Percentiles rank a stretch among this genome's conserved stretches.
Evolutionary conservation across 176 grass and related monocot species (phyloP).

Genomic region (Triticum turgidum): DNA sequence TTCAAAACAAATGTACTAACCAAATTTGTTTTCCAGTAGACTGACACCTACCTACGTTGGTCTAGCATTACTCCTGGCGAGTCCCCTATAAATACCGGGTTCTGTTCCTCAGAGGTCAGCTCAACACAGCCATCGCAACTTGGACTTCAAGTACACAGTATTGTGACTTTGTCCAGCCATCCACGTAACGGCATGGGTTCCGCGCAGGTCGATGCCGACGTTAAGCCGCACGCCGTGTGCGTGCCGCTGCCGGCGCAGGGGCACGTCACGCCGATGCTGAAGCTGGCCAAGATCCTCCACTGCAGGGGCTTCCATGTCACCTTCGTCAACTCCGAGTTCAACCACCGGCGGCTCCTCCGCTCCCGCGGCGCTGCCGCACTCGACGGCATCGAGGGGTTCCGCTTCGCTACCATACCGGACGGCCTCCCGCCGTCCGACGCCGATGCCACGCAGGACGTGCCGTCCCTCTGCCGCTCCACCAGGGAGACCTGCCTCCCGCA

Average conservation of each 20-base stretch:
- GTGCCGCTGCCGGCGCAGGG: constrained; percentile 55
- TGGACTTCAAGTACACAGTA: background rate
- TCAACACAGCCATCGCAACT: background rate
- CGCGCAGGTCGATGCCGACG: background rate
- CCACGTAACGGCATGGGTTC: constrained; percentile 32
- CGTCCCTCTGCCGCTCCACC: constrained; percentile 31
- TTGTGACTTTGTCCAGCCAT: background rate
- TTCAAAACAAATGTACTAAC: too few species aligned
- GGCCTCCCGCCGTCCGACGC: constrained; percentile 47
- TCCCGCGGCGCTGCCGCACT: constrained; percentile 30
- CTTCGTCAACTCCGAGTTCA: constrained; percentile 71
- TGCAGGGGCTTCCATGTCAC: constrained; percentile 57
- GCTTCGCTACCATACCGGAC: constrained; percentile 53
- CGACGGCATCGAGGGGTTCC: constrained; percentile 31
- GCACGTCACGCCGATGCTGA: constrained; percentile 67
- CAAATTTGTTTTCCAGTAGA: too few species aligned
- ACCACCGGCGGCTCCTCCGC: constrained; percentile 45
- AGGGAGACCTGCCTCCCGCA: constrained; percentile 28
- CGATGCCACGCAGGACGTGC: constrained; percentile 44
- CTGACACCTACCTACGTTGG: background rate
- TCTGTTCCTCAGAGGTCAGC: background rate
- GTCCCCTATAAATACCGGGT: constrained; percentile 7
- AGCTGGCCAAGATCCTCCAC: constrained; percentile 66
- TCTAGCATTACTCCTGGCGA: too few species aligned
- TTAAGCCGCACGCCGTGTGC: constrained; percentile 47